These are phyloP conservation scores for Sideroxylon spinosum DNA, from an alignment of 179 eudicot genomes.

Conservation along the genomic window DNA sequence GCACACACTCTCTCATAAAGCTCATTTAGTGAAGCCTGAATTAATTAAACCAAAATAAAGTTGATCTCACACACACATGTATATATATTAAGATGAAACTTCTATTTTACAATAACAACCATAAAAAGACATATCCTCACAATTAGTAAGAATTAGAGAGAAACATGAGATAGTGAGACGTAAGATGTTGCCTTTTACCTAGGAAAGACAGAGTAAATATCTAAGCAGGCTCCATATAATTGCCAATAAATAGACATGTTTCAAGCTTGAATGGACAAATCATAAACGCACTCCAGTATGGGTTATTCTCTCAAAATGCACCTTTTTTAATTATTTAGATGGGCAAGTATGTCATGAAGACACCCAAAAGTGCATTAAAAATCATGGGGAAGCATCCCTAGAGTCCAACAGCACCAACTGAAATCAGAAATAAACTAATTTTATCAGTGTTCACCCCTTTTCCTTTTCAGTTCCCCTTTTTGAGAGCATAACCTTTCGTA, in stretches of 20 bases:
- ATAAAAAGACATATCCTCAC: background rate
- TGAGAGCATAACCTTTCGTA: no score
- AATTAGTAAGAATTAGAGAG: background rate
- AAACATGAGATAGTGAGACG: background rate
- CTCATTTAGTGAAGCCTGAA: constrained; percentile 67
- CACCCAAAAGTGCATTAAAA: background rate
- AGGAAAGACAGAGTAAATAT: background rate
- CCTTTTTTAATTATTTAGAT: no score
- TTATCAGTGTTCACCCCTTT: no score
- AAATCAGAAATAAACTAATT: background rate
- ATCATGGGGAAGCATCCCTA: background rate
- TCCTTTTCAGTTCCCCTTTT: no score
- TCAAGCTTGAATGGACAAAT: background rate
- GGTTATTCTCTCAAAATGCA: background rate
- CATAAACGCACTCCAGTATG: background rate
- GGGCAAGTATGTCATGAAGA: no score
- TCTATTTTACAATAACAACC: background rate
- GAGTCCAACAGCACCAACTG: background rate
- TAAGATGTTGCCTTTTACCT: background rate
- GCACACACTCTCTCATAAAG: constrained; percentile 66
- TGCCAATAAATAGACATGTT: background rate
- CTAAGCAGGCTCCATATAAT: background rate
- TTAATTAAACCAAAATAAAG: constrained; percentile 3
- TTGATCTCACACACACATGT: background rate
- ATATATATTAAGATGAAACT: background rate